Percentiles rank a stretch among this genome's conserved stretches.
phyloP scores from a whole-genome alignment of 164 flowering plant genomes.

The Protea cynaroides region DNA sequence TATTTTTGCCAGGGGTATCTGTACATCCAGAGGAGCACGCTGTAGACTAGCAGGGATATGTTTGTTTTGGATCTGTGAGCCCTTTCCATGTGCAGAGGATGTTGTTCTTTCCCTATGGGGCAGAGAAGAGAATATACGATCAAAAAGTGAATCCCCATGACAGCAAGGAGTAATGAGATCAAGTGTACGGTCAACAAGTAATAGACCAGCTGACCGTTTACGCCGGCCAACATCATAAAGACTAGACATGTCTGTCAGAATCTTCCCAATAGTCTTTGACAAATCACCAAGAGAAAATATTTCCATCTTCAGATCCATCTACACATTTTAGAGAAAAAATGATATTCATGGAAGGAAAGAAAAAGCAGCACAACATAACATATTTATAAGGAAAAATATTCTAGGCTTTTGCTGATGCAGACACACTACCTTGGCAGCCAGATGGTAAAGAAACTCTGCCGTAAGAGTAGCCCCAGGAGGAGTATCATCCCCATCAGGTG shows the following conservation, averaged over 20 bases:
- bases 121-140: conserved; percentile 71
- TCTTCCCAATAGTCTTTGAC: conserved; percentile 83
- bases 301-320: conserved; percentile 99
- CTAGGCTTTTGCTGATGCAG: too few species aligned
- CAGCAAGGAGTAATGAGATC: conserved; percentile 93
- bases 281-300: conserved; percentile 85
- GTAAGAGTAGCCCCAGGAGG: conserved; percentile 84
- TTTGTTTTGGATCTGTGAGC: conserved; percentile 38
- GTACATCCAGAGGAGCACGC: conserved; percentile 63
- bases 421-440: conserved; percentile 68
- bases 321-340: conserved; percentile 23
- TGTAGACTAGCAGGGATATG: conserved; percentile 27
- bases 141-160: conserved; percentile 92
- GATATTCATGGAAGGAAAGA: background rate
- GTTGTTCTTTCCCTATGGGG: conserved; percentile 56
- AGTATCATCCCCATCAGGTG: conserved; percentile 66
- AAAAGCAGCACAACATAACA: background rate
- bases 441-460: conserved; percentile 90
- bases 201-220: conserved; percentile 82
- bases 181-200: conserved; percentile 86
- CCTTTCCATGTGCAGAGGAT: conserved; percentile 26
- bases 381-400: too few species aligned
- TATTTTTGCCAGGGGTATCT: conserved; percentile 60
- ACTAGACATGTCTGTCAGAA: conserved; percentile 94
- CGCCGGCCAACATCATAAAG: conserved; percentile 99